Conservation (phyloP, 805 yeast genomes). For the Starmerella powellii region DNA sequence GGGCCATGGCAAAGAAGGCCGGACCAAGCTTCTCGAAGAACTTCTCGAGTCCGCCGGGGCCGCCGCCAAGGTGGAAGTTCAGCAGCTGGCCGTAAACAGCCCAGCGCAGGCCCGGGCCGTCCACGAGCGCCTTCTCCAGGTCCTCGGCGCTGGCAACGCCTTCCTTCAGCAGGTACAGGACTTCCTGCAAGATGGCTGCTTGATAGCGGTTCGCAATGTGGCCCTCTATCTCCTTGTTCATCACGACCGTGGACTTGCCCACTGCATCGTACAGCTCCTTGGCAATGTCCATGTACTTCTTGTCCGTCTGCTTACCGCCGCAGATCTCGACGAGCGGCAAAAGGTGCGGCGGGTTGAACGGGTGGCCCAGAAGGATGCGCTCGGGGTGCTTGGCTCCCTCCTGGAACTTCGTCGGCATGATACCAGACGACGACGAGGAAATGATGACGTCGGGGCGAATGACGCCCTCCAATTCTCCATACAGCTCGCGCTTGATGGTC, state of each 20-base stretch:
- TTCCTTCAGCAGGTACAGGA: constrained; percentile 6
- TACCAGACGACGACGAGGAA: constrained; percentile 13
- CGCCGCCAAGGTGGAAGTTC: constrained; percentile 17
- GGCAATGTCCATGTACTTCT: constrained; percentile 6
- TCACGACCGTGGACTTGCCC: constrained; percentile 11
- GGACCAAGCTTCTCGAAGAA: constrained; percentile 13
- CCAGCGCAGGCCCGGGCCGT: constrained; percentile 17
- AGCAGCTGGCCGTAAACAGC: constrained; percentile 14
- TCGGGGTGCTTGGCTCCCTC: constrained; percentile 15
- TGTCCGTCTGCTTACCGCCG: constrained; percentile 10
- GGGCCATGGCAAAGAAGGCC: constrained; percentile 9
- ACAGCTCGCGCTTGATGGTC: constrained; percentile 9
- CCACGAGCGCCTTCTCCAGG: constrained; percentile 14
- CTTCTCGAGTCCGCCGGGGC: constrained; percentile 11
- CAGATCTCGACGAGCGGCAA: constrained; percentile 15
- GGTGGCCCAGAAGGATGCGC: constrained; percentile 16
- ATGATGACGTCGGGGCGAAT: constrained; percentile 11
- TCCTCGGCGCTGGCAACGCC: constrained; percentile 15
- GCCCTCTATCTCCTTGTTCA: constrained; percentile 17
- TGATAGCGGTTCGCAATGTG: constrained; percentile 18
- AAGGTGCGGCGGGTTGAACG: constrained; percentile 17
- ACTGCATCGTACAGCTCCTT: constrained; percentile 6
- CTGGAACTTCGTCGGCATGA: constrained; percentile 13
- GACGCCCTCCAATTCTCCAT: constrained; percentile 6
- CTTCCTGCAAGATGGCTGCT: constrained; percentile 15